A percentile compares a stretch with the other conserved stretches of the same genome.
Evolutionary conservation across 164 flowering plant genomes (phyloP).

Genomic region (Piper longum): DNA sequence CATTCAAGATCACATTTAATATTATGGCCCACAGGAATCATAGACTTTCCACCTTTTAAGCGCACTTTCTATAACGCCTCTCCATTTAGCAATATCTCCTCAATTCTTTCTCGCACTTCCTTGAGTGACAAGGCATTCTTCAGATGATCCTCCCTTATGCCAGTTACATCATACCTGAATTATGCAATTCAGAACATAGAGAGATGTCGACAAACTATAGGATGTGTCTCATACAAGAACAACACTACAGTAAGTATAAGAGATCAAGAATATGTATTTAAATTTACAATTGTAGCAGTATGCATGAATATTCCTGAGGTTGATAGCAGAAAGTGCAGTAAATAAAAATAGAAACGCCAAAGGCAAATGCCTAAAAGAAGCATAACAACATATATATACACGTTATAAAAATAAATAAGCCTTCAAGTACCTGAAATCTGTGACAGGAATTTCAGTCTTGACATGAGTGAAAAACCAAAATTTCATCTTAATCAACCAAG

Average conservation of each 20-base stretch:
- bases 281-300: too few species aligned
- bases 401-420: too few species aligned
- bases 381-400: too few species aligned
- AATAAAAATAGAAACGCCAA: too few species aligned
- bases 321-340: too few species aligned
- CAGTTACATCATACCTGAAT: conserved; percentile 56
- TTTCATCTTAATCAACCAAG: conserved; percentile 65
- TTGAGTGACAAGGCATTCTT: conserved; percentile 52
- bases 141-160: conserved; percentile 46
- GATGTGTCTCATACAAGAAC: background rate
- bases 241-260: too few species aligned
- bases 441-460: conserved; percentile 40
- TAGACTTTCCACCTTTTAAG: conserved; percentile 43
- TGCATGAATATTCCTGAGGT: too few species aligned
- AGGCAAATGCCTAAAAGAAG: too few species aligned
- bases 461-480: conserved; percentile 51
- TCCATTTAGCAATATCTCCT: conserved; percentile 48
- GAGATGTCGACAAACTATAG: too few species aligned
- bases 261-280: too few species aligned
- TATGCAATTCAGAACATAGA: background rate
- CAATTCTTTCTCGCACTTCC: conserved; percentile 34
- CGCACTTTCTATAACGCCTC: conserved; percentile 36
- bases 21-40: conserved; percentile 59
- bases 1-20: conserved; percentile 48
- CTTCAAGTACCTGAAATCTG: conserved; percentile 45